Evolutionary conservation across 2,329 filamentous ascomycete genomes (phyloP).

Genomic region (Ciborinia camelliae): DNA sequence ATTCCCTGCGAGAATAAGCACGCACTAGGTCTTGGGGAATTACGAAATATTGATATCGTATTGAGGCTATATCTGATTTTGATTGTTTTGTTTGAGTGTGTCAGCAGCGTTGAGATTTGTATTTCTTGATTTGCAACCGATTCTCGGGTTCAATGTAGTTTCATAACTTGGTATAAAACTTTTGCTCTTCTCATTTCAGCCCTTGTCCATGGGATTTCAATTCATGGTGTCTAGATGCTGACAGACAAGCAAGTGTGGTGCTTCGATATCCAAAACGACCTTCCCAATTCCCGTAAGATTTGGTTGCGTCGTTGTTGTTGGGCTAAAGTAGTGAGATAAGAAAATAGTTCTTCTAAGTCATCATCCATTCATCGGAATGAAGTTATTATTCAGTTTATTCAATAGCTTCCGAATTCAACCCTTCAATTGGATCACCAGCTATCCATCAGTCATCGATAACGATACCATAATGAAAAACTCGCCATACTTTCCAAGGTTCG

Average conservation of each 20-base stretch:
- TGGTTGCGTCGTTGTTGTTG: not conserved
- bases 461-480: not conserved
- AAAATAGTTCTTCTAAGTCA: not conserved
- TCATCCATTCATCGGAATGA: not conserved
- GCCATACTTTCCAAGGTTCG: slow-evolving; percentile 7
- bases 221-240: slow-evolving; percentile 11
- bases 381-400: too few species aligned
- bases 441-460: slow-evolving; percentile 11
- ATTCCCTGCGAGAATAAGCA: slow-evolving; percentile 9
- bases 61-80: slow-evolving; percentile 14
- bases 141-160: not conserved
- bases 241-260: slow-evolving; percentile 11
- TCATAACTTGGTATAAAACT: not conserved
- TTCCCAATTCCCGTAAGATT: not conserved
- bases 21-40: not conserved
- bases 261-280: slow-evolving; percentile 12
- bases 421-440: not conserved
- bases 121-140: not conserved
- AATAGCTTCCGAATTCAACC: not conserved
- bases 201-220: not conserved
- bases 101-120: slow-evolving; percentile 6
- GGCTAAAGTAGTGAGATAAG: slow-evolving; percentile 4
- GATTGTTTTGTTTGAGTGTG: slow-evolving; percentile 8
- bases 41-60: slow-evolving; percentile 19
- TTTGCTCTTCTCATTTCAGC: not conserved